Evolutionary conservation across 345 rosid species (phyloP).

Genomic region (Garcia nutans): DNA sequence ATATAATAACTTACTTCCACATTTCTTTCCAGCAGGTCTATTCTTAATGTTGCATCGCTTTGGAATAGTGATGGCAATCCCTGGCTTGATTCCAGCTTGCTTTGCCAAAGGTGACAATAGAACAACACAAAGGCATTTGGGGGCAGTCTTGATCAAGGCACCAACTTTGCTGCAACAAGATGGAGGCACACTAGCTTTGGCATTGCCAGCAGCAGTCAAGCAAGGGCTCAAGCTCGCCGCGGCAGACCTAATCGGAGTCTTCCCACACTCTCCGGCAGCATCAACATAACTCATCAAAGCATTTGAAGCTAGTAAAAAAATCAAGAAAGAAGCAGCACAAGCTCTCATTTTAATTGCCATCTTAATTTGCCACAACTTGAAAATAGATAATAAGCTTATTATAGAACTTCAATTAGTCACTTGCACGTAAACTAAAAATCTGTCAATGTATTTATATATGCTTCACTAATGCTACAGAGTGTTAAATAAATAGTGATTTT

Average conservation of each 20-base stretch:
- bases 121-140: conserved; percentile 74
- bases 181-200: conserved; percentile 49
- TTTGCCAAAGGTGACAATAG: conserved; percentile 76
- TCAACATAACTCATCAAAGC: conserved; percentile 15
- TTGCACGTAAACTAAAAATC: neutral
- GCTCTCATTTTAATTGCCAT: conserved; percentile 31
- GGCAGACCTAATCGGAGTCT: conserved; percentile 56
- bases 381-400: neutral
- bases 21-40: conserved; percentile 68
- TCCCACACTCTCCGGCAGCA: conserved; percentile 74
- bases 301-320: conserved; percentile 31
- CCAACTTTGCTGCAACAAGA: conserved; percentile 69
- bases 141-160: conserved; percentile 59
- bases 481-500: neutral
- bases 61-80: conserved; percentile 68
- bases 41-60: conserved; percentile 79
- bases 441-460: neutral
- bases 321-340: conserved; percentile 23
- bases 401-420: neutral
- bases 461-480: neutral
- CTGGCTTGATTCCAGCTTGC: conserved; percentile 73
- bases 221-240: conserved; percentile 80
- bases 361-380: neutral
- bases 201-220: conserved; percentile 58
- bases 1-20: conserved; percentile 72